Base-by-base conservation (phyloP, 1,139 yeast genomes). In the Diutina scorzettiae region DNA sequence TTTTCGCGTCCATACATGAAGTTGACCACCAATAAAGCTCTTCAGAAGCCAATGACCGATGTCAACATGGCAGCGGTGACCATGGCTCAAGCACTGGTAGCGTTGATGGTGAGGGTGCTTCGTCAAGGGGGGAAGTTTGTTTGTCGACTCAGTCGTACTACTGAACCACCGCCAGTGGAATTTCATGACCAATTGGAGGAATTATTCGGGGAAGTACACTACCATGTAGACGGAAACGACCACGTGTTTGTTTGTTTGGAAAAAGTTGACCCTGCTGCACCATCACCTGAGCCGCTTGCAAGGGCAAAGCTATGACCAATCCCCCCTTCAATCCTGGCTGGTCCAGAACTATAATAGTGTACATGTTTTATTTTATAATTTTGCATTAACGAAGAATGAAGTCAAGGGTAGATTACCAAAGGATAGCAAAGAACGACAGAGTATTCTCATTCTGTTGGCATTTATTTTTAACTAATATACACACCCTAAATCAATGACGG, bases 31-130 rank as follows among this genome's bases (percentile, higher is more conserved):
- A 59, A 62, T 41, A 49, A 50, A 1, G 56, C 57, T 1, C 51
- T 67, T 19, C 60, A 55, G 28, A 53, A 53, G 41, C 59, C 64
- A 0, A 48, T 56, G 11, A 46, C 49, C 3, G 54, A 62, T 18
- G 59, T 62, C 2, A 43, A 47, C 9, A 60, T 61, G 43, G 54
- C 67, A 21, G 48, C 60, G 3, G 51, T 68, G 23, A 96, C 89
- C 57, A 63, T 91, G 44, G 91, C 96, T 48, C 96, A 91, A 55
- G 96, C 97, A 0, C 89, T 96, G 0, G 62, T 91, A 46, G 66
- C 85, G 12, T 71, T 89, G 44, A 78, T 87, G 2, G 72, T 84
- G 42, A 85, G 79, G 46, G 57, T 81, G 3, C 61, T 91, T 44
- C 76, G 69, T 48, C 76, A 80, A 11, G 73, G 73, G 8, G 98